Percentiles rank a stretch among this genome's conserved stretches.
Evolutionary conservation across 1,284 basidiomycete genomes (phyloP).

Genomic region (Abortiporus biennis): DNA sequence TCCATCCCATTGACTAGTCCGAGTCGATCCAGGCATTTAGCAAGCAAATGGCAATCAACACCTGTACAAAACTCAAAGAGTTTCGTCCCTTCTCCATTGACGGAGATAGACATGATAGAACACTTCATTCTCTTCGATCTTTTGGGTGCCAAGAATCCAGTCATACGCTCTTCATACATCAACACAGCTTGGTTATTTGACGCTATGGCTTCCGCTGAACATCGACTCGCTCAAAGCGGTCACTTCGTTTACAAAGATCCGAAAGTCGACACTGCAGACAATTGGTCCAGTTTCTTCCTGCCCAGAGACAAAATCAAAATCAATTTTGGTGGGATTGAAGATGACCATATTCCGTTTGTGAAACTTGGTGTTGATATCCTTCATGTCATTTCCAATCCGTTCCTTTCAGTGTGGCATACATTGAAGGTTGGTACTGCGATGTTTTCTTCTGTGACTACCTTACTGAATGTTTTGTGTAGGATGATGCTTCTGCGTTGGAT

Average conservation of each 20-base stretch:
- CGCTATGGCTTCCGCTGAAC: constrained; percentile 63
- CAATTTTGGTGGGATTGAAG: constrained; percentile 69
- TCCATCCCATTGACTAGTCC: too few species aligned
- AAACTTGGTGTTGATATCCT: constrained; percentile 80
- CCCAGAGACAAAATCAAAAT: constrained; percentile 34
- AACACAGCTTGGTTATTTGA: constrained; percentile 92
- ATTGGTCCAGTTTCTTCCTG: constrained; percentile 56
- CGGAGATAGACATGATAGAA: constrained; percentile 76
- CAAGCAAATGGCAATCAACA: constrained; percentile 73
- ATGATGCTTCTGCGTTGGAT: constrained; percentile 85
- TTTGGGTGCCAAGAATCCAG: constrained; percentile 69
- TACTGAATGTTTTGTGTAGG: constrained; percentile 58
- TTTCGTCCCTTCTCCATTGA: too few species aligned
- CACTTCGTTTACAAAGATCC: constrained; percentile 43
- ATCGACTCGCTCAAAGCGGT: constrained; percentile 55
- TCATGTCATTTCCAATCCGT: constrained; percentile 88
- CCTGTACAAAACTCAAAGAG: constrained; percentile 56
- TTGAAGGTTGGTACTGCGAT: constrained; percentile 44
- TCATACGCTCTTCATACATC: constrained; percentile 74
- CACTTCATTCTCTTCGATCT: constrained; percentile 89
- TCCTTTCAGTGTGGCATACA: constrained; percentile 91
- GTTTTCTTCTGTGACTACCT: too few species aligned
- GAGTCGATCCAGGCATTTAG: constrained; percentile 77
- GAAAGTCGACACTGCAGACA: constrained; percentile 34
- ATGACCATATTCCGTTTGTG: constrained; percentile 95